Evolutionary conservation across 2,329 filamentous ascomycete species (phyloP), one percentile per base, ranked within the genome.

Genomic region (Cryphonectria radicalis): DNA sequence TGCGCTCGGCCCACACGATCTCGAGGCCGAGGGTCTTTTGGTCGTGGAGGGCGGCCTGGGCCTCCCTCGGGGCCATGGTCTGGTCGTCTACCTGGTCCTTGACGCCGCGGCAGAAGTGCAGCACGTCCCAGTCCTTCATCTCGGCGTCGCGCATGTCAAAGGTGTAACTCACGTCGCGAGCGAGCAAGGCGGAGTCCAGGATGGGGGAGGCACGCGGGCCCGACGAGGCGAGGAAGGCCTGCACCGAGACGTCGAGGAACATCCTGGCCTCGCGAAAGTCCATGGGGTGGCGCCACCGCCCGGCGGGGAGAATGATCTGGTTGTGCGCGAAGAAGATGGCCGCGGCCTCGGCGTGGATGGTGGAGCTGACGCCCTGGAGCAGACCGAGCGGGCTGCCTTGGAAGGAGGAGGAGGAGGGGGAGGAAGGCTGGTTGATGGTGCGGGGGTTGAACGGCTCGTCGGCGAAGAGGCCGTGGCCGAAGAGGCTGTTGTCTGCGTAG

Each of bases 101-200:
- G 57, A 65, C 22, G 13, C 0, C 0, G 22, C 2, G 8, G 17
- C 37, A 28, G n/a, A 13, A 17, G 60, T 55, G 57, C 7, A 72
- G 53, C 42, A 65, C 67, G 0, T 13, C 17, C 13, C 46, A n/a
- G 64, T 70, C 70, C 5, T n/a, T 19, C 8, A 19, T n/a, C 17
- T n/a, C 32, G 22, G 22, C 2, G 14, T 72, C 70, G 25, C 70
- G 70, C 68, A 72, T 70, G 50, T 72, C 68, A 32, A 72, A 72
- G 13, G 68, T 22, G 32, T 67, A 72, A 43, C 70, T 72, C 37
- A 72, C 70, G 43, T 72, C 68, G 4, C 68, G 63, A 11, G 66
- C 40, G 25, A 72, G 53, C 13, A 5, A 59, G 14, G 59, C 63
- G 35, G 64, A 64, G 50, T 57, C 50, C 3, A 40, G 32, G 43